Base-by-base conservation (phyloP, 371 early-diverging fungal genomes). In the Sporodiniella umbellata region DNA sequence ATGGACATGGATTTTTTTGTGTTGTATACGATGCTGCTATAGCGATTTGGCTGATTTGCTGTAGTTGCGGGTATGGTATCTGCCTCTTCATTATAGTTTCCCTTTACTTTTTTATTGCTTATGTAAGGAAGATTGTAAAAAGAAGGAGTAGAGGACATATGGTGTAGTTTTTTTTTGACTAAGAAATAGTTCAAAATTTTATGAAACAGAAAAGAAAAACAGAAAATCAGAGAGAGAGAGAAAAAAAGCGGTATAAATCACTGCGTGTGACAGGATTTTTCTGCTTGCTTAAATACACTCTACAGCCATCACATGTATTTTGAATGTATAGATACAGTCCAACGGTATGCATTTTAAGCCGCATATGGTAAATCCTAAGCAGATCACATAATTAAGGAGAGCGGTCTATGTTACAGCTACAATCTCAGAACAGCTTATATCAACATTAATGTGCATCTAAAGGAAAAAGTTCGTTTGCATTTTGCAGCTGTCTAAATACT, bases 41-140 rank as follows among this genome's bases (percentile, higher is more conserved):
- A 15, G 15, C n/a, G 35, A 35, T n/a, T 2, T 4, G 5, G 8
- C 15, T 62, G 56, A 24, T 67, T 64, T 4, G 73, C 64, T 2
- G 68, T 44, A 18, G 73, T 45, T 43, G 68, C 66, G 19, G 68
- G 47, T 25, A 72, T 72, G 28, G 68, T 62, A 19, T 69, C 62
- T 19, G 69, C 73, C 55, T 72, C 73, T n/a, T 57, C 64, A 33
- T 68, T 64, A n/a, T 68, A 64, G 5, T 35, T 14, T n/a, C n/a
- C 15, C 11, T 4, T 4, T n/a, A 4, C 15, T 35, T n/a, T 35
- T 5, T 11, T 28, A 28, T 10, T 10, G 30, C 10, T 28, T 28
- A 10, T 28, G 10, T 7, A 28, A 28, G 30, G 30, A 28, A 28
- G 30, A 10, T 28, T 4, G 10, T 10, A 10, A 10, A 28, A 35